Percentiles rank a stretch among this genome's conserved stretches.
These are phyloP conservation scores for Fusarium bactridioides DNA, from an alignment of 2,329 filamentous ascomycete species.

Conservation along the genomic window DNA sequence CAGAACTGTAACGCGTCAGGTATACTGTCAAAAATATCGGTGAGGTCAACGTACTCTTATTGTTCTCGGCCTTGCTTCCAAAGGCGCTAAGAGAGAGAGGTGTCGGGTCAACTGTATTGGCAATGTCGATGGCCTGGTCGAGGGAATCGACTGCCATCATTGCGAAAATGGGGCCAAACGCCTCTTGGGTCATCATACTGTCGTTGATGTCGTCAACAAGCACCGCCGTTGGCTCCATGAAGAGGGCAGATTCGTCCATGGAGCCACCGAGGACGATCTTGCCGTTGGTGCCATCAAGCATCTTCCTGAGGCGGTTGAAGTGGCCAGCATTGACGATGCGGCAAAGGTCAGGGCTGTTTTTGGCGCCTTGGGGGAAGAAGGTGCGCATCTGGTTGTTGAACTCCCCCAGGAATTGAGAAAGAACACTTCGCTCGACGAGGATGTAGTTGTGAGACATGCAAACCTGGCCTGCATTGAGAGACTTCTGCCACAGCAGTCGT, in stretches of 20 bases:
- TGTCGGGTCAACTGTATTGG: constrained; percentile 82
- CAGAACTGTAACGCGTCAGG: constrained; percentile 48
- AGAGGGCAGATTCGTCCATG: constrained; percentile 80
- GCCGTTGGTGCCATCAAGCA: constrained; percentile 86
- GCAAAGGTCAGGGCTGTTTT: constrained; percentile 78
- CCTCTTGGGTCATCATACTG: constrained; percentile 85
- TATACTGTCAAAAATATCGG: neutral
- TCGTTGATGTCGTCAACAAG: constrained; percentile 73
- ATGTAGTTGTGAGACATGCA: constrained; percentile 95
- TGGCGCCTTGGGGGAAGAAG: constrained; percentile 85
- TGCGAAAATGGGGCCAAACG: constrained; percentile 91
- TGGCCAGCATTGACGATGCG: constrained; percentile 83
- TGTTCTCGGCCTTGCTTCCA: constrained; percentile 79
- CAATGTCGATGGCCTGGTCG: constrained; percentile 85
- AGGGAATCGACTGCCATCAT: constrained; percentile 80
- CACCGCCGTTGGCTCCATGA: constrained; percentile 94
- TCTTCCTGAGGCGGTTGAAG: constrained; percentile 84
- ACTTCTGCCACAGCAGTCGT: constrained; percentile 89
- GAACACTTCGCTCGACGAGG: constrained; percentile 77
- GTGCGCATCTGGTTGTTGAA: constrained; percentile 75
- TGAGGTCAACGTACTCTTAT: constrained; percentile 65
- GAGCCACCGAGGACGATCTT: constrained; percentile 88
- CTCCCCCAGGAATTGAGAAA: constrained; percentile 75
- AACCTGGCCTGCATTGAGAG: constrained; percentile 85
- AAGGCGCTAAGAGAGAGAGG: constrained; percentile 88